Evolutionary conservation across 805 yeast species (phyloP), one percentile per base, ranked within the genome.

Genomic region (Brettanomyces naardenensis): DNA sequence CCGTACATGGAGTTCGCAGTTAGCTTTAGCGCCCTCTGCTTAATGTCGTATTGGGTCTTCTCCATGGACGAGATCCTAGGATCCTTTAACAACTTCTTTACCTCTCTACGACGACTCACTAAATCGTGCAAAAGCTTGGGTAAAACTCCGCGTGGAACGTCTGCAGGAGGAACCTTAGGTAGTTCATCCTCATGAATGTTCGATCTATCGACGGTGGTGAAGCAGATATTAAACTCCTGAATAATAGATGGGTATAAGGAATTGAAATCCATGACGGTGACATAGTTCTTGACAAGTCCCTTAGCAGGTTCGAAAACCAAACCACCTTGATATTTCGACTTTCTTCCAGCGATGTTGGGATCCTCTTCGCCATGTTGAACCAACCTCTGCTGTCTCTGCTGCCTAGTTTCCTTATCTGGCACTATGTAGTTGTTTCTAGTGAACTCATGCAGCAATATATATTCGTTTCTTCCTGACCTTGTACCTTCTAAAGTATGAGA

Each of bases 1-100:
- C 98, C 98, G 64, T 92, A 92, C 97, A 92, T 90, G n/a, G 98
- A 92, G 62, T 92, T 92, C 21, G 98, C 98, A 2, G 98, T 94
- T 56, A 92, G 69, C 58, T 92, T 92, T 56, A 92, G 73, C 0
- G 98, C 97, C 58, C 83, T 94, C 61, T 92, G 98, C 54, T 89
- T 86, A 54, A 89, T 88, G 58, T 92, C 97, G 68, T 82, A 87
- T 54, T 90, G 96, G 0, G 85, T 81, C 40, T 62, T 75, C 54
- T 85, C 88, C 38, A 67, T 62, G 0, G 77, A 66, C 0, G 79
- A 68, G 18, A 79, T 75, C 31, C 72, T 69, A 25, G 89, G 80
- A 46, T 78, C 80, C 50, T 87, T 88, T 71, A 92, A 71, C 27
- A 87, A 62, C 48, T 78, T 80, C 57, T 92, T 92, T 18, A 90